phyloP scores from a whole-genome alignment of 805 yeast genomes.

The Pichia pseudocactophila region DNA sequence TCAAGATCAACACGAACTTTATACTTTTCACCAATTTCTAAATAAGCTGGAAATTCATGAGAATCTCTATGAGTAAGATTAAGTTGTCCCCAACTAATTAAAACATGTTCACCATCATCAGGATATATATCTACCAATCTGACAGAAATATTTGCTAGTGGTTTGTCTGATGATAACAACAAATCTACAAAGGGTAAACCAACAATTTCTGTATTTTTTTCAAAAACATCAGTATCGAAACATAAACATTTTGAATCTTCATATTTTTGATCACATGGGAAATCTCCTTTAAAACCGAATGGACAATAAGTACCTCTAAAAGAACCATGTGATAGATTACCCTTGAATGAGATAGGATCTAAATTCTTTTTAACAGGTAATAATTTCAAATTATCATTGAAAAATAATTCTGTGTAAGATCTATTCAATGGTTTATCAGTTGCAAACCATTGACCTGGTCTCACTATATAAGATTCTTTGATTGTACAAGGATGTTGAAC shows the following conservation, averaged over 20 bases:
- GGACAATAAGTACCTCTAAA: conserved; percentile 40
- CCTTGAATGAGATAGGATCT: conserved; percentile 17
- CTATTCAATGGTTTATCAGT: conserved; percentile 13
- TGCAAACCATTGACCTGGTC: conserved; percentile 36
- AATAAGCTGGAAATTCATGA: conserved; percentile 32
- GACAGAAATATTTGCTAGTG: conserved; percentile 32
- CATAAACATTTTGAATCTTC: conserved; percentile 34
- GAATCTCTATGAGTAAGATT: conserved; percentile 35
- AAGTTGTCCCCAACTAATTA: conserved; percentile 39
- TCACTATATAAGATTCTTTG: conserved; percentile 28
- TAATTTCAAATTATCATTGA: conserved; percentile 7
- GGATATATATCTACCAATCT: conserved; percentile 35
- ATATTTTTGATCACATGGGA: conserved; percentile 35
- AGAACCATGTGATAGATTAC: conserved; percentile 33
- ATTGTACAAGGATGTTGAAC: conserved; percentile 36
- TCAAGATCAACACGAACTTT: conserved; percentile 30
- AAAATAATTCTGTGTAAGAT: conserved; percentile 12
- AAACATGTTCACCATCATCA: conserved; percentile 27
- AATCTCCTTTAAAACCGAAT: conserved; percentile 38
- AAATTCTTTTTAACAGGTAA: too few relatives aligned
- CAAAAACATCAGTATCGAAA: conserved; percentile 27
- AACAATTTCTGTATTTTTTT: conserved; percentile 22
- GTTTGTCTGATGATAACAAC: conserved; percentile 29
- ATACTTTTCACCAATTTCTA: conserved; percentile 27
- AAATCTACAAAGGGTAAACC: conserved; percentile 32